Conservation (phyloP, 495 filamentous ascomycete genomes). For the Lophiostoma macrostomum region DNA sequence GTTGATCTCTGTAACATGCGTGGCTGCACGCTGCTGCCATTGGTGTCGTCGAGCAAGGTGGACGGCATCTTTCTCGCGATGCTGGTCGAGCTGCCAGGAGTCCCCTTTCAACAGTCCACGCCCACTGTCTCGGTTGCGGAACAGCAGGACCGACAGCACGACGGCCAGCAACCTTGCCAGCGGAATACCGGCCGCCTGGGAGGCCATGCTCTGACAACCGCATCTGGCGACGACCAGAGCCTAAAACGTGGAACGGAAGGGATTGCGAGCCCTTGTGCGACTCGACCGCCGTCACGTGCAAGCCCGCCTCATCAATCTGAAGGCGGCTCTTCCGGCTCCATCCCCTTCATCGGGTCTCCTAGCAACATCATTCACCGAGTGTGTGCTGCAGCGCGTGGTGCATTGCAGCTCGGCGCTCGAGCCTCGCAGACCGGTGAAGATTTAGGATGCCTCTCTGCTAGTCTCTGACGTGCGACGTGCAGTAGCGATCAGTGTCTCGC, state of each 20-base stretch:
- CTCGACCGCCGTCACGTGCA: neutral
- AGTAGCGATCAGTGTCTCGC: conserved; percentile 15
- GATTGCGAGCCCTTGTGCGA: conserved; percentile 10
- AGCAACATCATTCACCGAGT: neutral
- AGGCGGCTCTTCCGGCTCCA: conserved; percentile 21
- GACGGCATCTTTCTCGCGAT: neutral
- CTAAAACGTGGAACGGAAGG: conserved; percentile 23
- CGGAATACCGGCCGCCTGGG: conserved; percentile 26
- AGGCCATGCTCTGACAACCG: conserved; percentile 10
- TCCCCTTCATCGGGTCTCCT: conserved; percentile 1
- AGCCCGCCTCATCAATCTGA: conserved; percentile 20
- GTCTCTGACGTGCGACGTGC: conserved; percentile 27
- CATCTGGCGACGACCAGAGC: conserved; percentile 13
- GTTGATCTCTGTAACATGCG: conserved; percentile 12
- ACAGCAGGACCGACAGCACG: conserved; percentile 1
- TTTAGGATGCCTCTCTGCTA: too few relatives aligned
- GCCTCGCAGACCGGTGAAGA: conserved; percentile 27
- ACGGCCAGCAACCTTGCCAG: conserved; percentile 8
- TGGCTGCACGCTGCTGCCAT: neutral
- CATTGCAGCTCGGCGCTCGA: conserved; percentile 7
- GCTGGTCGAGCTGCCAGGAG: conserved; percentile 2
- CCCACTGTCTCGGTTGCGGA: conserved; percentile 24
- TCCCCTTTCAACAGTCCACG: neutral
- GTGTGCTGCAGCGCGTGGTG: neutral
- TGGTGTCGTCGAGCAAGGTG: too few relatives aligned